Percentiles rank a stretch among this genome's conserved stretches.
Conservation (phyloP, 768 basidiomycete genomes). For the Chalciporus pseudorubinellus region DNA sequence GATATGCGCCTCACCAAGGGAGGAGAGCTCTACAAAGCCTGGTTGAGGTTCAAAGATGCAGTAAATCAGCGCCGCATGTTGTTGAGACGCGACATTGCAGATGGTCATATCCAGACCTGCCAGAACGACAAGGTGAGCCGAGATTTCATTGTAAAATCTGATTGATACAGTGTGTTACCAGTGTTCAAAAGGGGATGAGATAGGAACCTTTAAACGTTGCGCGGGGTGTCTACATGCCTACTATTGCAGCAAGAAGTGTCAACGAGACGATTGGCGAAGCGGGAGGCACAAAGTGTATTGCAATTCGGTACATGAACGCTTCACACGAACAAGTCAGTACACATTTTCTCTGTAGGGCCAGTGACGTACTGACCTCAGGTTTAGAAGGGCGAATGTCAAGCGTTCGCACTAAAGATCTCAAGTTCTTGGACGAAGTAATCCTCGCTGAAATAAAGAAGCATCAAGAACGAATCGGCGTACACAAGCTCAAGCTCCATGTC, state of each 20-base stretch:
- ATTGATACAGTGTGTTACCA: conserved; percentile 1
- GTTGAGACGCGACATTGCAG: conserved; percentile 15
- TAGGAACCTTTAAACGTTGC: conserved; percentile 26
- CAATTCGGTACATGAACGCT: conserved; percentile 19
- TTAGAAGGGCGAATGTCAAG: conserved; percentile 24
- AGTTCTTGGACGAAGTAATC: conserved; percentile 27
- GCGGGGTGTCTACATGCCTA: conserved; percentile 29
- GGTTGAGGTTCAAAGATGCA: conserved; percentile 17
- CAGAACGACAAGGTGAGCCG: conserved; percentile 22
- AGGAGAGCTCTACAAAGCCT: conserved; percentile 21
- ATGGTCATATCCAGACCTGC: conserved; percentile 25
- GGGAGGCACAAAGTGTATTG: conserved; percentile 31
- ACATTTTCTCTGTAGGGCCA: neutral
- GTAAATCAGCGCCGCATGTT: conserved; percentile 21
- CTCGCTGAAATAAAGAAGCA: conserved; percentile 26
- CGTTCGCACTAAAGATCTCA: conserved; percentile 25
- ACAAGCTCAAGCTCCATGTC: conserved; percentile 19
- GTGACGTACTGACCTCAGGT: neutral
- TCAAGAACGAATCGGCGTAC: conserved; percentile 4
- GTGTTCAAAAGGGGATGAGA: conserved; percentile 20
- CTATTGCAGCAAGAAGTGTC: conserved; percentile 28
- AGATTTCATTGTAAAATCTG: no score
- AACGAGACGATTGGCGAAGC: conserved; percentile 25
- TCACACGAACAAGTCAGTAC: conserved; percentile 16
- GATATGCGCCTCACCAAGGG: conserved; percentile 12